Conservation (phyloP, 1,139 yeast genomes). For the Lodderomyces beijingensis region DNA sequence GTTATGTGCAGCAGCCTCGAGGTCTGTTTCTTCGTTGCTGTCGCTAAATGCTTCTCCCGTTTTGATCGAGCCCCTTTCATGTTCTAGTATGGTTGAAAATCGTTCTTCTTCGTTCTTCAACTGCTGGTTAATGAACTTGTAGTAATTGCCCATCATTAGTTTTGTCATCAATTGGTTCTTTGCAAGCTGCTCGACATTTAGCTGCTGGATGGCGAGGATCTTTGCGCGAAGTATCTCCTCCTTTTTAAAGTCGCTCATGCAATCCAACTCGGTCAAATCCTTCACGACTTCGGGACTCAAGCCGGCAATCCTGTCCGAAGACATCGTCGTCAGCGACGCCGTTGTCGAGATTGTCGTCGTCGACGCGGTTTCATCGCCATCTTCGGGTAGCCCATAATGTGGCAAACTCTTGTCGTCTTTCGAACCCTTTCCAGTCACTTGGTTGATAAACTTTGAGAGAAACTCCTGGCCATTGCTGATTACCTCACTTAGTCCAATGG, state of each 20-base stretch:
- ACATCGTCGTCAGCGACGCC: not conserved
- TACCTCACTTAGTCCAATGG: constrained; percentile 51
- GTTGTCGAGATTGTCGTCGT: constrained; percentile 15
- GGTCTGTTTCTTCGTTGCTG: not conserved
- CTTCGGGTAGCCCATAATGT: not conserved
- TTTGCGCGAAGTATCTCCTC: constrained; percentile 50
- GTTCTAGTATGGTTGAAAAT: constrained; percentile 7
- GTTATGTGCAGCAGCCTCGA: constrained; percentile 15
- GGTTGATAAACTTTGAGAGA: constrained; percentile 47
- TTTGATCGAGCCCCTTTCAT: constrained; percentile 2
- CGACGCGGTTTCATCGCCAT: not conserved
- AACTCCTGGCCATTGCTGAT: constrained; percentile 46
- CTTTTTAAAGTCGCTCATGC: constrained; percentile 42
- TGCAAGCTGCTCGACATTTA: constrained; percentile 46
- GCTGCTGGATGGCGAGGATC: constrained; percentile 53
- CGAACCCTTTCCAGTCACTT: constrained; percentile 21
- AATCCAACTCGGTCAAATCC: constrained; percentile 2
- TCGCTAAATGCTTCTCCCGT: not conserved
- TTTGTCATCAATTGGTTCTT: constrained; percentile 65
- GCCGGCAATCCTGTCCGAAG: constrained; percentile 27
- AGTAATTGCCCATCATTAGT: constrained; percentile 72
- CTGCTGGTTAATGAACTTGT: constrained; percentile 40
- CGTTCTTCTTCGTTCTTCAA: constrained; percentile 16
- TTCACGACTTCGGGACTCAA: not conserved
- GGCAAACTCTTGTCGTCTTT: not conserved